These are phyloP conservation scores for Termitomyces sp. DNA, from an alignment of 768 basidiomycete species.

Conservation along the genomic window DNA sequence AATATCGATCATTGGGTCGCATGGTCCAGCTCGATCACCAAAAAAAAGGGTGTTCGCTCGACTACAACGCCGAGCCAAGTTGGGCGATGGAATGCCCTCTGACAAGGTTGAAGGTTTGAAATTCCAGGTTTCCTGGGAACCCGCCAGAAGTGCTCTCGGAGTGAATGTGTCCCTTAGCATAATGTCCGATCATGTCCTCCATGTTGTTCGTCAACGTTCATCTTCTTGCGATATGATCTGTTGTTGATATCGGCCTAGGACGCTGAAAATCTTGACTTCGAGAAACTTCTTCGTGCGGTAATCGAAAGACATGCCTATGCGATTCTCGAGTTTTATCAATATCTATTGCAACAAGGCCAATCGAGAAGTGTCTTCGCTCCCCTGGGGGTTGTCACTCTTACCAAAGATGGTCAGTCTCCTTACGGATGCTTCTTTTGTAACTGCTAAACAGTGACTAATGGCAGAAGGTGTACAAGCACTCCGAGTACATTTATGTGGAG, in stretches of 20 bases:
- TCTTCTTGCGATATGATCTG: neutral
- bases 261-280: constrained; percentile 69
- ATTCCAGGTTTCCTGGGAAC: constrained; percentile 78
- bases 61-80: constrained; percentile 61
- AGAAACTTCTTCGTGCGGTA: constrained; percentile 58
- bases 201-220: constrained; percentile 47
- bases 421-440: neutral
- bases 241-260: constrained; percentile 34
- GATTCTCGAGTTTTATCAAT: constrained; percentile 55
- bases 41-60: constrained; percentile 53
- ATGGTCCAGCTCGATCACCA: constrained; percentile 47
- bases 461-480: constrained; percentile 57
- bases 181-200: constrained; percentile 39
- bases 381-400: constrained; percentile 54
- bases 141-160: constrained; percentile 63
- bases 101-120: constrained; percentile 72
- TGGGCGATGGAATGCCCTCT: constrained; percentile 52
- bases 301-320: constrained; percentile 64
- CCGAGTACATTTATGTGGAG: constrained; percentile 68
- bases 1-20: constrained; percentile 63
- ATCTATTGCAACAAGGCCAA: constrained; percentile 49
- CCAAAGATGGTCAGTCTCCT: constrained; percentile 48
- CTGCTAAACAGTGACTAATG: neutral
- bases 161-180: constrained; percentile 46
- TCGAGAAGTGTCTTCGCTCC: constrained; percentile 56